Percentiles rank a stretch among this genome's conserved stretches.
phyloP scores from a whole-genome alignment of 176 grass and related monocot genomes.

The Tuctoria greenei region DNA sequence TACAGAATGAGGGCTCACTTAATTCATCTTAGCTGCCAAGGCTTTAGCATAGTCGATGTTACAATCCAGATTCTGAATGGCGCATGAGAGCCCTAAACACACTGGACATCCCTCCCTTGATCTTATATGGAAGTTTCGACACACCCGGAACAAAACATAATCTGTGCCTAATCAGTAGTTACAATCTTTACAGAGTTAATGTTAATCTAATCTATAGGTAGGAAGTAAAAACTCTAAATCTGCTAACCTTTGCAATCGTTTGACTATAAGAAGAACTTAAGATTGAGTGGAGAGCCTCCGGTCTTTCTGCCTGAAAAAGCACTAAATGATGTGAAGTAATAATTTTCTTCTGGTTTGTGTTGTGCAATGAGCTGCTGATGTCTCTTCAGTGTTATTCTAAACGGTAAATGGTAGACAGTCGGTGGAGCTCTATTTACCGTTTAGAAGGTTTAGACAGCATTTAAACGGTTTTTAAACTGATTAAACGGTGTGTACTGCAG shows the following conservation, averaged over 20 bases:
- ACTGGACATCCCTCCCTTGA: not conserved
- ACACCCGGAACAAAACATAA: not conserved
- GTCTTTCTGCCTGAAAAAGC: constrained; percentile 3
- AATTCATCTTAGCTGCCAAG: constrained; percentile 9
- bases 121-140: not conserved
- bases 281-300: not conserved
- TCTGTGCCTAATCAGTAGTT: not conserved
- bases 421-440: no score
- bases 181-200: no score
- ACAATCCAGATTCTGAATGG: not conserved
- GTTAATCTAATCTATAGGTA: not conserved
- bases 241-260: not conserved
- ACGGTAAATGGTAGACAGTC: no score
- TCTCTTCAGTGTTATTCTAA: no score
- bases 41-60: not conserved
- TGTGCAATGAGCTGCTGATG: constrained; percentile 28
- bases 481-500: no score
- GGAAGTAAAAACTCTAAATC: not conserved
- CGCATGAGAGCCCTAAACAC: constrained; percentile 13
- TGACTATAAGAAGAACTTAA: constrained; percentile 8
- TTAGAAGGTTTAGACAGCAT: no score
- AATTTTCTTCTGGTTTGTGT: not conserved
- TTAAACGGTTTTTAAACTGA: no score
- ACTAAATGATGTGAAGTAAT: constrained; percentile 3
- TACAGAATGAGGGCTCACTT: not conserved